A percentile compares a stretch with the other conserved stretches of the same genome.
Conservation (phyloP, 73 alveolate species). For the Paramecium caudatum region DNA sequence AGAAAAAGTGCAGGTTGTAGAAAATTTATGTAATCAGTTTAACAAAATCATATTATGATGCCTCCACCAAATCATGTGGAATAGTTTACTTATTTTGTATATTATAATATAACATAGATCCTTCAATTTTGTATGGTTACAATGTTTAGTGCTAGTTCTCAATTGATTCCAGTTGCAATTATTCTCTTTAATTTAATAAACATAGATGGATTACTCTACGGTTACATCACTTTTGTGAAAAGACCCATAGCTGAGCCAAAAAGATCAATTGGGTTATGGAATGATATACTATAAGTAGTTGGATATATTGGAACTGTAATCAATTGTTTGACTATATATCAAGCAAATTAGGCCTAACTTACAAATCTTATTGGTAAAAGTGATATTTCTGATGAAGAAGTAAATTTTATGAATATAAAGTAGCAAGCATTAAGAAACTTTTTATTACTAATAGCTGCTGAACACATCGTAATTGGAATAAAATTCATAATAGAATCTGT, state of each 20-base stretch:
- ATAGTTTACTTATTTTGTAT: conserved; percentile 21
- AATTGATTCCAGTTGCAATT: conserved; percentile 24
- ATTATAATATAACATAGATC: not conserved
- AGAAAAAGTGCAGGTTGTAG: conserved; percentile 16
- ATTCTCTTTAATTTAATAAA: not conserved
- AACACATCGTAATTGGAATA: conserved; percentile 20
- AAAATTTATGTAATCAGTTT: not conserved
- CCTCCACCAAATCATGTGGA: conserved; percentile 40
- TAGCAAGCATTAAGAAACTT: conserved; percentile 27
- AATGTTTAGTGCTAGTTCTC: conserved; percentile 43
- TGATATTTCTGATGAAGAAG: not conserved
- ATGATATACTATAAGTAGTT: not conserved
- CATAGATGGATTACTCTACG: not conserved
- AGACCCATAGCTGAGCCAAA: conserved; percentile 31
- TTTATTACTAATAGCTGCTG: conserved; percentile 37
- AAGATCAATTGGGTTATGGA: conserved; percentile 27
- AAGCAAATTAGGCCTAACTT: not conserved
- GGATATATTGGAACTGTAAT: conserved; percentile 34
- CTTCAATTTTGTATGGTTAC: conserved; percentile 48
- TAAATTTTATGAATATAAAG: not conserved
- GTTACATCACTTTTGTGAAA: conserved; percentile 17
- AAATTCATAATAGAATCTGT: conserved; percentile 1
- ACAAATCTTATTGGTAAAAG: not conserved
- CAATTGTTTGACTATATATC: not conserved
- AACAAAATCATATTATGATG: not conserved